Conservation (phyloP, 768 basidiomycete genomes). For the Xerocomellus chrysenteron region DNA sequence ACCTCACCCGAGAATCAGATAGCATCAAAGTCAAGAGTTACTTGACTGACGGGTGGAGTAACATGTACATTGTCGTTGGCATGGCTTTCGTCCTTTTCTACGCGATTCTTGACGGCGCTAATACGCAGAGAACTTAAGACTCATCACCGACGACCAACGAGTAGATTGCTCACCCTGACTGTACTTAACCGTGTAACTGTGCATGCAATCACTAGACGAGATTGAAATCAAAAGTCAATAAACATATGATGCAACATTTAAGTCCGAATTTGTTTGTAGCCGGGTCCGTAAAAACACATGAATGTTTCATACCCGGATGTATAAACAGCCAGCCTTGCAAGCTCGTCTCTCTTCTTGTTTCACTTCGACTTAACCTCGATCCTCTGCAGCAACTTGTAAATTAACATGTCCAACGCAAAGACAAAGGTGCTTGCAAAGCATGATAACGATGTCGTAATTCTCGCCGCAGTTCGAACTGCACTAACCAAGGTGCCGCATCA, state of each 20-base stretch:
- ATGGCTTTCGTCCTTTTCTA: not conserved
- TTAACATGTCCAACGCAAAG: slow-evolving; percentile 40
- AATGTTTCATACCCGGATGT: slow-evolving; percentile 11
- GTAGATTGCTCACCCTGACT: not conserved
- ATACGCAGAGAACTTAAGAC: not conserved
- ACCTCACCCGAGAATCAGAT: not conserved
- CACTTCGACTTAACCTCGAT: not conserved
- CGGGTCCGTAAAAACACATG: slow-evolving; percentile 24
- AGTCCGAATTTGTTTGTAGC: not conserved
- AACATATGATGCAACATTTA: not conserved
- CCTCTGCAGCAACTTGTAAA: not conserved
- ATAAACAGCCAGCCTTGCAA: slow-evolving; percentile 12
- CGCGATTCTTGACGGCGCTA: not conserved
- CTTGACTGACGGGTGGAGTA: not conserved
- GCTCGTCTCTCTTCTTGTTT: not conserved
- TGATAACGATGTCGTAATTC: slow-evolving; percentile 88
- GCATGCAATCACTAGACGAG: not conserved
- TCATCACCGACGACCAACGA: not conserved
- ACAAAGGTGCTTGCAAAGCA: slow-evolving; percentile 65
- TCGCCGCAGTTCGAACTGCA: slow-evolving; percentile 85
- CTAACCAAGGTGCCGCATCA: slow-evolving; percentile 70
- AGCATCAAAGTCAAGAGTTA: not conserved
- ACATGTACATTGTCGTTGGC: not conserved
- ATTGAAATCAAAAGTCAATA: not conserved
- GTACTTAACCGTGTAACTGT: not conserved